Evolutionary conservation across 768 basidiomycete genomes (phyloP).

Genomic region (Panellus pusillus): DNA sequence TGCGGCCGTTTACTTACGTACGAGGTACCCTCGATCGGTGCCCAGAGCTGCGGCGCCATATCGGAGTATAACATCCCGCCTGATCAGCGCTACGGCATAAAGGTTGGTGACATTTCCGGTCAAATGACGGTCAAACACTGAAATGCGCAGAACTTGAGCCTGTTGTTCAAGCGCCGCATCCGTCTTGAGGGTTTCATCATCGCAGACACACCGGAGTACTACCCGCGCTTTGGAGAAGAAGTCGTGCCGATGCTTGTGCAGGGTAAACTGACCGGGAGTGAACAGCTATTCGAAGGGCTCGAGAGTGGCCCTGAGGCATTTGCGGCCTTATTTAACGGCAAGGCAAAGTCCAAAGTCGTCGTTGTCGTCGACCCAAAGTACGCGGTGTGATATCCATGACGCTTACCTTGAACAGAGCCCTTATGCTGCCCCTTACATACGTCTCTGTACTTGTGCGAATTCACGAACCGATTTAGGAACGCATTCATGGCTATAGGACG

Average conservation of each 20-base stretch:
- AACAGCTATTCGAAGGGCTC: constrained; percentile 32
- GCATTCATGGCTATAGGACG: too few relatives aligned
- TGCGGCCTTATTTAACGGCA: background rate
- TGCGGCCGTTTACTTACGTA: background rate
- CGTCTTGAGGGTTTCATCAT: constrained; percentile 32
- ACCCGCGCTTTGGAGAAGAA: constrained; percentile 27
- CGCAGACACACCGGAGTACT: constrained; percentile 22
- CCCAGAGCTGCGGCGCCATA: constrained; percentile 14
- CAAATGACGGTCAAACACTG: background rate
- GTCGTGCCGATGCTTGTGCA: constrained; percentile 24
- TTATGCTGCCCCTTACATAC: too few relatives aligned
- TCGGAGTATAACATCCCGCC: constrained; percentile 15
- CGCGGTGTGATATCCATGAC: too few relatives aligned
- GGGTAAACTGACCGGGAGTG: constrained; percentile 31
- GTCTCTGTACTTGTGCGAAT: too few relatives aligned
- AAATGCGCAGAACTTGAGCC: constrained; percentile 20
- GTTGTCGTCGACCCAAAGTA: too few relatives aligned
- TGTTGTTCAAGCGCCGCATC: constrained; percentile 26
- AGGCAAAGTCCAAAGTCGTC: too few relatives aligned
- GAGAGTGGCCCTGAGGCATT: constrained; percentile 34
- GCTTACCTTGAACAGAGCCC: too few relatives aligned
- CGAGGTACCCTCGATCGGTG: too few relatives aligned
- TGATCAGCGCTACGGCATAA: constrained; percentile 16
- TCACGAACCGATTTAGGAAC: too few relatives aligned
- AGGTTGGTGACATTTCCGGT: constrained; percentile 1